Conservation (phyloP, 108 stramenopile species). For the Nitzschia inconspicua region DNA sequence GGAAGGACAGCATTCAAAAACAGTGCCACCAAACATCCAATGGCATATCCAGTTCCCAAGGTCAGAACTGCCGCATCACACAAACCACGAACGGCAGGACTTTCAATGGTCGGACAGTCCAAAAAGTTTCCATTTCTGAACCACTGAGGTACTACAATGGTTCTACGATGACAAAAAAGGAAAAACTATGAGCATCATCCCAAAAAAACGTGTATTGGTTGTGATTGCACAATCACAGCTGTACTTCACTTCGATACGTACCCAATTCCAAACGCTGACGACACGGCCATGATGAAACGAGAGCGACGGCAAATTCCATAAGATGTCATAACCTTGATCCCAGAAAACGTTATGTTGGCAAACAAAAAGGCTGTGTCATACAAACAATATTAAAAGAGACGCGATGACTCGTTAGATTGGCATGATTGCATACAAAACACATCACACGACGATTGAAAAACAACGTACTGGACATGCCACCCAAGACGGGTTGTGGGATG, state of each 20-base stretch:
- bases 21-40: conserved; percentile 16
- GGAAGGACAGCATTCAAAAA: conserved; percentile 22
- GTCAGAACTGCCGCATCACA: conserved; percentile 12
- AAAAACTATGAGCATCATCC: not conserved
- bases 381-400: too few relatives aligned
- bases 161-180: not conserved
- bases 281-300: conserved; percentile 17
- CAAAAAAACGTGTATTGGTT: too few relatives aligned
- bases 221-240: too few relatives aligned
- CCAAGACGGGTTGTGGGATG: conserved; percentile 46
- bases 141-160: conserved; percentile 8
- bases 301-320: conserved; percentile 14
- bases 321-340: conserved; percentile 2
- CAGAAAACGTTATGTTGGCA: too few relatives aligned
- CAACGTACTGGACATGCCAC: conserved; percentile 24
- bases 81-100: conserved; percentile 7
- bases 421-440: conserved; percentile 18
- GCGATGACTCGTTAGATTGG: too few relatives aligned
- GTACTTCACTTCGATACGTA: too few relatives aligned
- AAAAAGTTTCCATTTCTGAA: conserved; percentile 1
- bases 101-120: conserved; percentile 18
- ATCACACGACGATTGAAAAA: conserved; percentile 12
- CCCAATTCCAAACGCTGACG: conserved; percentile 17
- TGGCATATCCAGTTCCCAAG: conserved; percentile 11
- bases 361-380: too few relatives aligned